Percentiles rank a stretch among this genome's conserved stretches.
These are phyloP conservation scores for Sporodiniella umbellata DNA, from an alignment of 371 early-diverging fungal genomes.

Conservation along the genomic window DNA sequence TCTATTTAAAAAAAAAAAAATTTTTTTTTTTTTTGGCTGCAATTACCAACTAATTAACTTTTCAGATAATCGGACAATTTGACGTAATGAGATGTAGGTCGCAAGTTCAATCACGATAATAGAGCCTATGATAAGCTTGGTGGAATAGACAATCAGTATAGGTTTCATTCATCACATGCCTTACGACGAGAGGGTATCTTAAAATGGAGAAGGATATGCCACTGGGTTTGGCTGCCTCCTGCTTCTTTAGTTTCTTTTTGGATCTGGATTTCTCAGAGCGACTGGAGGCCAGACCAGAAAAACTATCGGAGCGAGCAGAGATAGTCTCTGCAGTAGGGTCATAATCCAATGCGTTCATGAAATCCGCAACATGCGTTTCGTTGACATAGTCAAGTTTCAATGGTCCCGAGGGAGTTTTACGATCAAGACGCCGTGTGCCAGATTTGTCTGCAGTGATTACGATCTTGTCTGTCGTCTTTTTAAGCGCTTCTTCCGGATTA, in stretches of 20 bases:
- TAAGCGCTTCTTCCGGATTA: slow-evolving; percentile 19
- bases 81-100: slow-evolving; percentile 66
- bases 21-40: too few relatives aligned
- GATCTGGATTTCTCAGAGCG: slow-evolving; percentile 14
- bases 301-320: slow-evolving; percentile 47
- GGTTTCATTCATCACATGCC: too few relatives aligned
- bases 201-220: slow-evolving; percentile 52
- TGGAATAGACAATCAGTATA: too few relatives aligned
- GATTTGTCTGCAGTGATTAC: slow-evolving; percentile 14
- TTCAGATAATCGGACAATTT: slow-evolving; percentile 76
- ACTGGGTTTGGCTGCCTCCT: slow-evolving; percentile 36
- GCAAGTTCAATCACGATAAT: slow-evolving; percentile 67
- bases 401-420: neutral
- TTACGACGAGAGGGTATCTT: slow-evolving; percentile 63
- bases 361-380: slow-evolving; percentile 49
- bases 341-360: slow-evolving; percentile 44
- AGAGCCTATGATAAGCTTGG: slow-evolving; percentile 55
- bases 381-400: slow-evolving; percentile 41
- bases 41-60: slow-evolving; percentile 64
- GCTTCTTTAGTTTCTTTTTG: slow-evolving; percentile 24
- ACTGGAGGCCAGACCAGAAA: slow-evolving; percentile 12
- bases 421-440: slow-evolving; percentile 6
- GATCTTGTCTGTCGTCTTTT: slow-evolving; percentile 21
- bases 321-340: slow-evolving; percentile 47
- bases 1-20: too few relatives aligned